Evolutionary conservation across 345 rosid genomes (phyloP), one percentile per base, ranked within the genome.

Genomic region (Leavenworthia alabamica): DNA sequence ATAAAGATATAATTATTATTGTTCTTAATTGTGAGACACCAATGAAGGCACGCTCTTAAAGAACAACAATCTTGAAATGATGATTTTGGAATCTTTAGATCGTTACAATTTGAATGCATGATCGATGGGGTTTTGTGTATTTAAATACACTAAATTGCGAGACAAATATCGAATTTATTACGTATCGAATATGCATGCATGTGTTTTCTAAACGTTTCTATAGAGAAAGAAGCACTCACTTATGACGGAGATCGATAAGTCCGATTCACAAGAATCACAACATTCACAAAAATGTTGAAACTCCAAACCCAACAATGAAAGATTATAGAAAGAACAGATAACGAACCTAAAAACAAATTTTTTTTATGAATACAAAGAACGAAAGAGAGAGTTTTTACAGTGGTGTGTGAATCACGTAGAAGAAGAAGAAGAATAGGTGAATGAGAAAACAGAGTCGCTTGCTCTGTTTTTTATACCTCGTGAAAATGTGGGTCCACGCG

Each of bases 361-460:
- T 29, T 29, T 17, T 49, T 48, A 42, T 54, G 56, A 53, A 53
- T 60, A 29, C 27, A 9, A 62, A 54, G 56, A 62, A 53, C 62
- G 43, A 53, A 44, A 54, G 49, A 46, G 41, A 27, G 56, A 69
- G 63, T 61, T 45, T 61, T 62, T 62, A 70, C 68, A 70, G 74
- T 70, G 74, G 59, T 69, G 57, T 51, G 37, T 31, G 42, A 66
- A 58, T 57, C 51, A 57, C 56, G 55, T 28, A 19, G 39, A 56
- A 56, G 51, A 44, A 42, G 57, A 31, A 39, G 32, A 27, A 39
- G 9, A 3, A 22, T 22, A 2, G 41, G 8, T 37, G 16, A 37
- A 37, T n/a, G 16, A 37, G 41, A 37, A 0, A 5, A 14, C n/a
- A 42, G 13, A 46, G 15, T 16, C 10, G 50, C 22, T 45, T 62